Evolutionary conservation across 2,329 filamentous ascomycete genomes (phyloP), one percentile per base, ranked within the genome.

Genomic region (Neonectria sp.): DNA sequence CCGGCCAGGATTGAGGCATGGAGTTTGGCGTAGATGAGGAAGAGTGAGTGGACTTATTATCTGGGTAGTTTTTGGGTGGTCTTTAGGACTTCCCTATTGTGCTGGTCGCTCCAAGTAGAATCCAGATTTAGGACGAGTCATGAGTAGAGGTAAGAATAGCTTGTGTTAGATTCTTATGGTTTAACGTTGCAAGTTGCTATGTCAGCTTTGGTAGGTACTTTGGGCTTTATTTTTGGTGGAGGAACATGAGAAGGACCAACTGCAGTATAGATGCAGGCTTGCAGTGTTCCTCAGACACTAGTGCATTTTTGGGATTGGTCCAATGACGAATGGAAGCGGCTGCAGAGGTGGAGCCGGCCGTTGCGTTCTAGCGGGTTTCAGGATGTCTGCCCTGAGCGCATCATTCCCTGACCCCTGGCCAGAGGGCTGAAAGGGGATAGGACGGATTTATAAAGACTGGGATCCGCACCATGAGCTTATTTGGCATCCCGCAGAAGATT

Each of bases 321-420:
- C 62, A 65, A 65, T 65, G 35, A 49, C 25, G 51, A 29, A 55
- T 24, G 35, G 29, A 17, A 25, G 31, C 27, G 33, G 24, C 31
- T 13, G 40, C 53, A 13, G 37, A n/a, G 37, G 37, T 52, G 60
- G 60, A 33, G 17, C 25, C 43, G 25, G 43, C 52, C 46, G 45
- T 43, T 58, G 37, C 8, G n/a, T 25, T 33, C 17, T 65, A 65
- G 62, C 31, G 56, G 40, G 62, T 65, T 65, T 65, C 62, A 65
- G 55, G 49, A 60, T 17, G 7, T 49, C 40, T 49, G 49, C 61
- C 62, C 62, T 65, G 62, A 58, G 56, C 27, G 62, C 55, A 49
- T 55, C n/a, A n/a, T n/a, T n/a, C 40, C 43, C 33, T 24, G 48
- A 21, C n/a, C 61, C 55, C 56, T 58, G 55, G 61, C 61, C 25